Evolutionary conservation across 495 filamentous ascomycete genomes (phyloP).

Genomic region (Trichoderma reesei): DNA sequence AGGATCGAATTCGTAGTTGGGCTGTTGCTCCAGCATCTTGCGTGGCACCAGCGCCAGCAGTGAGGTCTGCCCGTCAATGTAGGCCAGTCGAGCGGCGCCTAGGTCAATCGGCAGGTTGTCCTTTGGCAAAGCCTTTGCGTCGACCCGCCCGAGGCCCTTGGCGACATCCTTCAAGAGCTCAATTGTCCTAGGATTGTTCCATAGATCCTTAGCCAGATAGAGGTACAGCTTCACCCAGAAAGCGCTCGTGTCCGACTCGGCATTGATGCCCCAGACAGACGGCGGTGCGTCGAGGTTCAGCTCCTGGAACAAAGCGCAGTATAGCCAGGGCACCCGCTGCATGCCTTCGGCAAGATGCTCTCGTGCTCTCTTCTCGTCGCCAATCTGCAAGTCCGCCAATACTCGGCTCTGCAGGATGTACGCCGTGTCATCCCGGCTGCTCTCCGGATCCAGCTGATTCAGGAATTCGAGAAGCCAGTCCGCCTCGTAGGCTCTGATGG

Average conservation of each 20-base stretch:
- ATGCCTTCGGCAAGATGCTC: conserved; percentile 55
- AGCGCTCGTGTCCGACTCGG: conserved; percentile 52
- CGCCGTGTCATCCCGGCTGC: conserved; percentile 31
- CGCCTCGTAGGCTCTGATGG: conserved; percentile 68
- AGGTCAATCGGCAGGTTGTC: conserved; percentile 21
- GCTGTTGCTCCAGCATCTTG: conserved; percentile 33
- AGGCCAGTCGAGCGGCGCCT: conserved; percentile 66
- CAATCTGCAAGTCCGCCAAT: conserved; percentile 61
- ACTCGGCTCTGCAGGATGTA: conserved; percentile 65
- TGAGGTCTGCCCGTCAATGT: conserved; percentile 60
- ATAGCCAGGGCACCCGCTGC: conserved; percentile 69
- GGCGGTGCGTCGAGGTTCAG: conserved; percentile 64
- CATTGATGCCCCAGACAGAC: conserved; percentile 64
- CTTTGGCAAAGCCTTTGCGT: conserved; percentile 40
- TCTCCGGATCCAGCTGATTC: conserved; percentile 41
- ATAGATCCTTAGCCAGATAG: conserved; percentile 71
- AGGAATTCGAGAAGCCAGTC: conserved; percentile 65
- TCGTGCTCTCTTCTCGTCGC: conserved; percentile 53
- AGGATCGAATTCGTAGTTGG: conserved; percentile 59
- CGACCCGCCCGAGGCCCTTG: conserved; percentile 34
- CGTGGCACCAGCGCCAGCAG: conserved; percentile 53
- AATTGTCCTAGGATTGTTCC: conserved; percentile 70
- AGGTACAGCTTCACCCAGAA: conserved; percentile 74
- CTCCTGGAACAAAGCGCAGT: conserved; percentile 63
- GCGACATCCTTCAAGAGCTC: conserved; percentile 65